Evolutionary conservation across 177 flowering plant genomes (phyloP).

Genomic region (Vitis hybrid): DNA sequence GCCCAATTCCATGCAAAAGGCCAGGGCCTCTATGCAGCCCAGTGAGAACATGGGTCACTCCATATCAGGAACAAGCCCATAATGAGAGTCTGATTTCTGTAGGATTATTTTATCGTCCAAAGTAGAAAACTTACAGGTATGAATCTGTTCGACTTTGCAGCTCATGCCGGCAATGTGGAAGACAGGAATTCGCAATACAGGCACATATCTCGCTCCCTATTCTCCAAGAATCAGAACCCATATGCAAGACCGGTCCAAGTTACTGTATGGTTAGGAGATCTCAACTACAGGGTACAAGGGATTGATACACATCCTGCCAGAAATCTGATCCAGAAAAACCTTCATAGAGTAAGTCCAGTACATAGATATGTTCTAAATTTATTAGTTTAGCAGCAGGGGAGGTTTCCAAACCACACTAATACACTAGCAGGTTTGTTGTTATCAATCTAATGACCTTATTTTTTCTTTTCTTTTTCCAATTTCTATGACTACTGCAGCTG

Average conservation of each 20-base stretch:
- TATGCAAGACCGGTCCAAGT: conserved; percentile 50
- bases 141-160: conserved; percentile 27
- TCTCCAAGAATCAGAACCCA: conserved; percentile 53
- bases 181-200: conserved; percentile 60
- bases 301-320: conserved; percentile 52
- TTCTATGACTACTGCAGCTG: conserved; percentile 28
- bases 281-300: conserved; percentile 72
- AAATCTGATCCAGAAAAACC: conserved; percentile 45
- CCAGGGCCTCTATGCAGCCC: no score
- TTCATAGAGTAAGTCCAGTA: conserved; percentile 37
- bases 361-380: background rate
- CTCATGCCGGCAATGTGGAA: conserved; percentile 74
- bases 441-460: no score
- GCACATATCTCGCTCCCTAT: conserved; percentile 52
- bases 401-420: no score
- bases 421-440: no score
- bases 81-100: no score
- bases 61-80: no score
- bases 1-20: no score
- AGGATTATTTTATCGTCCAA: no score
- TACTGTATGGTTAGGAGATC: conserved; percentile 78
- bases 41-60: no score
- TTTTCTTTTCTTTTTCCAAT: background rate
- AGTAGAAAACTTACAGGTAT: no score
- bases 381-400: background rate